Evolutionary conservation across 352 stramenopile species (phyloP).

Genomic region (Paralagenidium karlingii): DNA sequence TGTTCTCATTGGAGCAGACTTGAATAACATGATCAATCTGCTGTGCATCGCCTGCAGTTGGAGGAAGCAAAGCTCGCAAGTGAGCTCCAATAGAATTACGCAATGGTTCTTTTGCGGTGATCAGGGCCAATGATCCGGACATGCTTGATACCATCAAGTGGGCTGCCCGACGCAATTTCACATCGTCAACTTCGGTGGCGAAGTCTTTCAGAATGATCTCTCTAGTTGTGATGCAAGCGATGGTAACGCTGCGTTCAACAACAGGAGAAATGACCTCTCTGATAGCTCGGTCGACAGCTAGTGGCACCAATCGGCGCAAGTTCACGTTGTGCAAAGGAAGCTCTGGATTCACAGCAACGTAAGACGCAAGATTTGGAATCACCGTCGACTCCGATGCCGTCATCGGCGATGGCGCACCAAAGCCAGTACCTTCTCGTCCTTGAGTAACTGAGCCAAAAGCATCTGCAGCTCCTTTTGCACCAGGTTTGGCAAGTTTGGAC

Average conservation of each 20-base stretch:
- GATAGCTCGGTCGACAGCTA: slow-evolving; percentile 97
- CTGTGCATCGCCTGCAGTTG: slow-evolving; percentile 71
- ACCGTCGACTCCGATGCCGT: slow-evolving; percentile 85
- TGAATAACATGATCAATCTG: slow-evolving; percentile 96
- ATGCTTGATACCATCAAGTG: slow-evolving; percentile 98
- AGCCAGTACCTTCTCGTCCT: too few relatives aligned
- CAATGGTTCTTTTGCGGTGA: slow-evolving; percentile 96
- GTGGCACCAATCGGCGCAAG: slow-evolving; percentile 90
- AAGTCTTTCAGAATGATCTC: slow-evolving; percentile 99
- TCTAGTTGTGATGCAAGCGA: slow-evolving; percentile 96
- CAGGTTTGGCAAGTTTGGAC: slow-evolving; percentile 31
- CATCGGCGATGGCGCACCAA: slow-evolving; percentile 1
- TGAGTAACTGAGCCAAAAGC: too few relatives aligned
- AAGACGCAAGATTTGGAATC: slow-evolving; percentile 96
- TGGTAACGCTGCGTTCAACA: slow-evolving; percentile 97
- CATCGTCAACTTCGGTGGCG: slow-evolving; percentile 90
- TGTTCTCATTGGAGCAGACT: slow-evolving; percentile 96
- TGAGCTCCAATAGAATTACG: slow-evolving; percentile 96
- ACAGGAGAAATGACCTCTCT: slow-evolving; percentile 98
- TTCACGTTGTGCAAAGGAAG: slow-evolving; percentile 90
- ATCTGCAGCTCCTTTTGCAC: slow-evolving; percentile 17
- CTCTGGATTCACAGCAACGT: slow-evolving; percentile 96
- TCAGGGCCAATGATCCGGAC: slow-evolving; percentile 94
- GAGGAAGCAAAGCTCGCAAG: slow-evolving; percentile 87
- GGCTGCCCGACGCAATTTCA: slow-evolving; percentile 95